phyloP scores from a whole-genome alignment of 2,329 filamentous ascomycete genomes.

The Claviceps pazoutovae region DNA sequence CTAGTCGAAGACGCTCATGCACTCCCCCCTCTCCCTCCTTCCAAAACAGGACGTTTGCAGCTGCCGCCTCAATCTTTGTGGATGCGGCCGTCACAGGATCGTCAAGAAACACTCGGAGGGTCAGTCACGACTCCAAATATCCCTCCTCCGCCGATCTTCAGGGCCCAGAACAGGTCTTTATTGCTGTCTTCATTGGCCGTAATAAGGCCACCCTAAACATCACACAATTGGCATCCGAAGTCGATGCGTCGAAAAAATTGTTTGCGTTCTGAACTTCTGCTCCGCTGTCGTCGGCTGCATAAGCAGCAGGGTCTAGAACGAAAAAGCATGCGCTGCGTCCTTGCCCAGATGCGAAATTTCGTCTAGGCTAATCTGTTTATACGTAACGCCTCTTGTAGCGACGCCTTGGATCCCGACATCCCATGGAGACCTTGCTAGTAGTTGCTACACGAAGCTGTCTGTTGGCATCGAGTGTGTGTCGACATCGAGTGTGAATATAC shows the following conservation, averaged over 20 bases:
- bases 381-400: background rate
- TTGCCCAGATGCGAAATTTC: background rate
- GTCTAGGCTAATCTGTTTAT: background rate
- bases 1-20: background rate
- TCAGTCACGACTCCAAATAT: slow-evolving; percentile 1
- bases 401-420: background rate
- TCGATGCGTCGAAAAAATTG: background rate
- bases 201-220: too few relatives aligned
- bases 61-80: background rate
- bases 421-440: background rate
- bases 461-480: background rate
- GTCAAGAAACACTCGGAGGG: background rate
- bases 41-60: background rate
- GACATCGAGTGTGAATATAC: background rate
- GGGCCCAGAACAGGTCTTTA: too few relatives aligned
- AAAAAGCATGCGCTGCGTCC: background rate
- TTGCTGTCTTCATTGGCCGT: too few relatives aligned
- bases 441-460: background rate
- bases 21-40: background rate
- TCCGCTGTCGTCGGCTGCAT: background rate
- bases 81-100: background rate
- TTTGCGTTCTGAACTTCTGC: too few relatives aligned
- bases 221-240: background rate
- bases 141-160: background rate
- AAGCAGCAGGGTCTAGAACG: background rate